phyloP scores from a whole-genome alignment of 345 rosid genomes.

The Eucalyptus leucophloia region DNA sequence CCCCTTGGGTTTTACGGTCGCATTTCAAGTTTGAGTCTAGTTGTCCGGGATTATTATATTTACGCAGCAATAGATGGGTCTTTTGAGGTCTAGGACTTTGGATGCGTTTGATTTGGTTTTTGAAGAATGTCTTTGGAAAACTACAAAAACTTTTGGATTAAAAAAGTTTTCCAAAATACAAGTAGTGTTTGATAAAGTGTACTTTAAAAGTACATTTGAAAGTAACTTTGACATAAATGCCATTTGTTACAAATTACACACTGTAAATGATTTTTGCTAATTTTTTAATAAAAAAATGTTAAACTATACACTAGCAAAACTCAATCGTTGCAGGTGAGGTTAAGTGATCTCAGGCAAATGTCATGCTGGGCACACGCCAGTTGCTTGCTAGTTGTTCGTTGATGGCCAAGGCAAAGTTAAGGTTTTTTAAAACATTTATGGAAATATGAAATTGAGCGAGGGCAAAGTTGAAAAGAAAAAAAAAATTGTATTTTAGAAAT shows the following conservation, averaged over 20 bases:
- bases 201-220: no score
- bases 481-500: rapidly evolving
- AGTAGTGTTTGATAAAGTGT: no score
- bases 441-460: not conserved
- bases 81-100: not conserved
- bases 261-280: not conserved
- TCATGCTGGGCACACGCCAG: not conserved
- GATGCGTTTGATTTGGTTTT: not conserved
- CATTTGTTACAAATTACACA: not conserved
- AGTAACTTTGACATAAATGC: no score
- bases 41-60: not conserved
- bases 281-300: no score
- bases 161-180: not conserved
- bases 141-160: no score
- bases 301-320: no score
- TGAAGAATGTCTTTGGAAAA: not conserved
- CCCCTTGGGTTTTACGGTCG: not conserved
- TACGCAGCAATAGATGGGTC: not conserved
- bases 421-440: no score
- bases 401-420: no score
- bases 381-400: not conserved
- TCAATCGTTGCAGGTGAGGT: not conserved
- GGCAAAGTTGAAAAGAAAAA: no score
- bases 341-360: no score
- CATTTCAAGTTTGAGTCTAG: not conserved